These are phyloP conservation scores for Ogataea zsoltii DNA, from an alignment of 805 yeast species.

Conservation along the genomic window DNA sequence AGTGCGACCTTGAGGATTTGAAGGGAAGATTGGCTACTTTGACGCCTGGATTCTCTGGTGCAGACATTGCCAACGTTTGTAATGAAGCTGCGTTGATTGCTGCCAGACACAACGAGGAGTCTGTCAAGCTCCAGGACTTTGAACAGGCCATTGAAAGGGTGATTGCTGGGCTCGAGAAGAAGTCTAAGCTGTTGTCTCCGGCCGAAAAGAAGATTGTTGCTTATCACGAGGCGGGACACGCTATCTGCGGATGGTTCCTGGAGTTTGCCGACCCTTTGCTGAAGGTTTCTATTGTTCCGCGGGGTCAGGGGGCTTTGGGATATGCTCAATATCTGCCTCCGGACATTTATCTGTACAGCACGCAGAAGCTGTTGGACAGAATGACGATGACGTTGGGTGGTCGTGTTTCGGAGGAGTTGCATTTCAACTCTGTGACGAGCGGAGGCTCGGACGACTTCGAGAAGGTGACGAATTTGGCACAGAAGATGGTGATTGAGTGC, in stretches of 20 bases:
- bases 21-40: conserved; percentile 86
- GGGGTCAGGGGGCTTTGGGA: conserved; percentile 95
- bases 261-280: conserved; percentile 86
- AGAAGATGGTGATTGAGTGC: conserved; percentile 80
- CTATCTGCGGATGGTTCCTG: conserved; percentile 92
- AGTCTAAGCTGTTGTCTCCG: conserved; percentile 72
- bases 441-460: conserved; percentile 94
- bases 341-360: conserved; percentile 76
- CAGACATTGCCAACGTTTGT: conserved; percentile 93
- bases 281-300: conserved; percentile 91
- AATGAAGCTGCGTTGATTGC: conserved; percentile 94
- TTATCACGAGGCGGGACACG: conserved; percentile 96
- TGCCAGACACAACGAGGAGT: conserved; percentile 68
- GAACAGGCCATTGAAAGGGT: conserved; percentile 94
- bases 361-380: conserved; percentile 74
- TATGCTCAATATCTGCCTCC: conserved; percentile 94
- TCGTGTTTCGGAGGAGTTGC: conserved; percentile 86
- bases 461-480: conserved; percentile 86
- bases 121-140: conserved; percentile 70
- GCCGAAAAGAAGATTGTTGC: conserved; percentile 87
- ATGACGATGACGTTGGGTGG: conserved; percentile 97
- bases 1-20: conserved; percentile 53
- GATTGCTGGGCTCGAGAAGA: conserved; percentile 90
- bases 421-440: conserved; percentile 82
- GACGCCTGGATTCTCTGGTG: conserved; percentile 96